A percentile compares a stretch with the other conserved stretches of the same genome.
Evolutionary conservation across 1,139 yeast genomes (phyloP).

Genomic region (Saccharomyces hybrid): DNA sequence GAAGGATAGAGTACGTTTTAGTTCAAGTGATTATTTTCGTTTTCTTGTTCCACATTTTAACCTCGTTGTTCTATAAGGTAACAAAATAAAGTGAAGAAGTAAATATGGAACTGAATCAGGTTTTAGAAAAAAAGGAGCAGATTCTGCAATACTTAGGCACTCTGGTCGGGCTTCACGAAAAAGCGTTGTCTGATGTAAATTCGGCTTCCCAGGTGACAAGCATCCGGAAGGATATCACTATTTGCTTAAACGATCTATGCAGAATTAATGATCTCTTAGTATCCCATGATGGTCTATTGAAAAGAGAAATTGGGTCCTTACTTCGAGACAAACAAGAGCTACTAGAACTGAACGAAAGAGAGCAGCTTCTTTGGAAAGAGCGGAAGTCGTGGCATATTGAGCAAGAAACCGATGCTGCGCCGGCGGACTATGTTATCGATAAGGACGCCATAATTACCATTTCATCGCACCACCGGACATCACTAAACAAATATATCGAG

Average conservation of each 20-base stretch:
- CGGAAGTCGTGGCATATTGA: conserved; percentile 12
- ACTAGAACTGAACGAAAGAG: conserved; percentile 8
- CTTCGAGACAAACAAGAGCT: conserved; percentile 12
- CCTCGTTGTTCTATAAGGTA: not conserved
- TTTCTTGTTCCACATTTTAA: not conserved
- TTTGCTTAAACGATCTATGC: conserved; percentile 25
- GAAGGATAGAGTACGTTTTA: not conserved
- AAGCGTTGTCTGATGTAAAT: conserved; percentile 16
- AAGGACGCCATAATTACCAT: conserved; percentile 8
- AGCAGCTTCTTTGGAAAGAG: conserved; percentile 9
- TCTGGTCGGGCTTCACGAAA: conserved; percentile 17
- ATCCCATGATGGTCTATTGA: conserved; percentile 24
- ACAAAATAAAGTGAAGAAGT: not conserved
- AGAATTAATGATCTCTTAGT: conserved; percentile 21
- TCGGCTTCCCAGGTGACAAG: conserved; percentile 13
- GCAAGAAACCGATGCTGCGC: not conserved
- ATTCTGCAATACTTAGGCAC: conserved; percentile 16
- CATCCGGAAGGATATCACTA: conserved; percentile 23
- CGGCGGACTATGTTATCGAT: not conserved
- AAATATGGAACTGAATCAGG: conserved; percentile 20
- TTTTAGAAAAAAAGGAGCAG: conserved; percentile 19
- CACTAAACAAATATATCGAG: conserved; percentile 21
- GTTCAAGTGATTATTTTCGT: not conserved
- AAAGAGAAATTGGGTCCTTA: conserved; percentile 14
- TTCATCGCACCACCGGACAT: conserved; percentile 15